Base-by-base conservation (phyloP, 2,329 filamentous ascomycete genomes). In the Trichoderma atroviride region DNA sequence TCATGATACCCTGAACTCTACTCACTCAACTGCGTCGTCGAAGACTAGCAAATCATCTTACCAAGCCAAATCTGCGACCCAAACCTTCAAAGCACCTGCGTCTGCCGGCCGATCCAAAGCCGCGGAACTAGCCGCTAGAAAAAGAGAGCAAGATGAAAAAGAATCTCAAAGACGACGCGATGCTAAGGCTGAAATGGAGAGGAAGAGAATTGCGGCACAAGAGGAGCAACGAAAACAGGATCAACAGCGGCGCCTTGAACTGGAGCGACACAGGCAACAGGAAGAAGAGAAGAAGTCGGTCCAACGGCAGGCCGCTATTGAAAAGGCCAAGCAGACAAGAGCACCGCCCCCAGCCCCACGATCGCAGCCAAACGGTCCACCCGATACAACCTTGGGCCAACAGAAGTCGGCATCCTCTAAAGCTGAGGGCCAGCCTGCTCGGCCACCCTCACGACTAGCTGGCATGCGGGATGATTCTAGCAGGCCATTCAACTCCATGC, bases 111-210 rank as follows among this genome's bases (percentile, higher is more conserved):
- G 90, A 63, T 87, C 89, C 0, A 92, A 91, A 77, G 91, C 92
- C 2, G 82, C 94, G 27, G 89, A 94, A 66, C 84, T 91, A 59
- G 92, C 91, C 2, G 91, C 92, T 50, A 91, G 89, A 76, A 94
- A 94, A 79, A 95, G 91, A 77, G 93, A 97, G 78, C 91, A 90
- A 77, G 94, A 97, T 74, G 93, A 96, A 76, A 88, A 89, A 59
- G 92, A 94, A 72, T 88, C 89, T 16, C 90, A 94, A 75, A 88
- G 90, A 61, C 95, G 93, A 76, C 89, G 90, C 10, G 92, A 96
- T 24, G 89, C 91, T 47, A 97, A 96, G 80, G 87, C 89, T 19
- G 92, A 96, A 74, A 82, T 92, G 40, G 93, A 97, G 77, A 89
- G 91, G 59, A 93, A 94, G 81, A 87, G 91, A 70, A 87, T 88